Base-by-base conservation (phyloP, 305 asterid species). In the Rubia occidens region DNA sequence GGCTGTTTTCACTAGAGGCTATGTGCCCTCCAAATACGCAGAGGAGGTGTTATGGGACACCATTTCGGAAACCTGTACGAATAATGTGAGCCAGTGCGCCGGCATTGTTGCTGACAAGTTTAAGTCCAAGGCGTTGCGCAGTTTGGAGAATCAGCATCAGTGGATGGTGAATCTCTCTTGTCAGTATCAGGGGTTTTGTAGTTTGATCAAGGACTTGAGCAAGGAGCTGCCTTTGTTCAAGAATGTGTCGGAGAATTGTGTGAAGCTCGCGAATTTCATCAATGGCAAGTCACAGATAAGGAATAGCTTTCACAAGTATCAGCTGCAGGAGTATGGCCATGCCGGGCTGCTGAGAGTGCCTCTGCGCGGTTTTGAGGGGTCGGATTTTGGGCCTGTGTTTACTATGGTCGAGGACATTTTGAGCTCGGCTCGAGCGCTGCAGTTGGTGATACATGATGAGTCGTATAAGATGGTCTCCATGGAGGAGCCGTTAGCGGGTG, bases 151-250 rank as follows among this genome's bases (percentile, higher is more conserved):
- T 71, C 92, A 82, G 68, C 88, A 94, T 74, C 87, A 81, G 18
- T 89, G 99, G 99, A 90, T 94, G 99, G 95, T 94, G 53, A 94
- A 94, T 71, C 82, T 94, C 67, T 85, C 86, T 75, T 94, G 99
- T 72, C 97, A 88, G 79, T 75, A 77, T 78, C 95, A 84, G 70
- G 97, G 92, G 4, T 84, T 90, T 85, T 75, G 54, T 73, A 70
- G 81, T 51, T 54, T 94, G 83, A 83, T 94, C 40, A 90, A 90
- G 77, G 99, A 94, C 67, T 89, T 94, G 56, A 75, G 76, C 1
- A 87, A 81, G 68, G 97, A 88, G 82, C 93, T 94, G 63, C 91
- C 95, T 2, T 76, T 88, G 51, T 87, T 94, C 81, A 86, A 77
- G 80, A 84, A 79, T 55, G 97, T 77, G 59, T 35, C 88, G 1